These are phyloP conservation scores for Elaphomyces granulatus DNA, from an alignment of 495 filamentous ascomycete species.

Conservation along the genomic window DNA sequence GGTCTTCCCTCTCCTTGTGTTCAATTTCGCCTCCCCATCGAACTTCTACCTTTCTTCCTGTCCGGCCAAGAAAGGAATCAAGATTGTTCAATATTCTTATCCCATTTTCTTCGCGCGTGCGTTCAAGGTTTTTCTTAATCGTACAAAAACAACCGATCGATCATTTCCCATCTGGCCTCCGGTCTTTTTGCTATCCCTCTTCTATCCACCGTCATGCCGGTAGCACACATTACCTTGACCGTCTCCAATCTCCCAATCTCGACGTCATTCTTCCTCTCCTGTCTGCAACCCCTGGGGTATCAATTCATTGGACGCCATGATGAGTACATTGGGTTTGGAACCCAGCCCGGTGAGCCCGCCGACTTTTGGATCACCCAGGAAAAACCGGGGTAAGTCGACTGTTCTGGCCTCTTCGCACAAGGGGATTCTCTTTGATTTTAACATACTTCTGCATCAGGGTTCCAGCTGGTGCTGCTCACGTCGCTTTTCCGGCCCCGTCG, in stretches of 20 bases:
- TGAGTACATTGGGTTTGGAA: conserved; percentile 43
- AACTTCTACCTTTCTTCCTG: no score
- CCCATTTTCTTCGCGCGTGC: no score
- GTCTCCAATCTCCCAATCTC: conserved; percentile 67
- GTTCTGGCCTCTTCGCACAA: conserved; percentile 5
- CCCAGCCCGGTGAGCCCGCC: conserved; percentile 33
- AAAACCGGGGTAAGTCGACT: conserved; percentile 33
- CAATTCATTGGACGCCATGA: conserved; percentile 45
- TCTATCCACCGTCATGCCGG: conserved; percentile 33
- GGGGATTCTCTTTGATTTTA: conserved; percentile 3
- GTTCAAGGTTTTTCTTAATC: no score
- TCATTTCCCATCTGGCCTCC: no score
- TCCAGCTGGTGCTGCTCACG: conserved; percentile 38
- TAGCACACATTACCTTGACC: conserved; percentile 44
- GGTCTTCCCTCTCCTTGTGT: no score
- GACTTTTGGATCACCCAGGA: conserved; percentile 47
- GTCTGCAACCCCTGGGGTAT: conserved; percentile 61
- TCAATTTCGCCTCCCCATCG: no score
- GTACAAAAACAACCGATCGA: no score
- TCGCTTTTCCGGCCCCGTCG: conserved; percentile 42
- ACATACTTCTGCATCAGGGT: conserved; percentile 19
- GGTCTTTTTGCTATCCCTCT: no score
- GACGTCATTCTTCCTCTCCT: conserved; percentile 65
- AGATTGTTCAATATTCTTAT: no score
- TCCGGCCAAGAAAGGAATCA: no score